Percentiles rank a stretch among this genome's conserved stretches.
phyloP scores from a whole-genome alignment of 228 moss, liverwort and hornwort genomes.

The Sphagnum magellanicum region DNA sequence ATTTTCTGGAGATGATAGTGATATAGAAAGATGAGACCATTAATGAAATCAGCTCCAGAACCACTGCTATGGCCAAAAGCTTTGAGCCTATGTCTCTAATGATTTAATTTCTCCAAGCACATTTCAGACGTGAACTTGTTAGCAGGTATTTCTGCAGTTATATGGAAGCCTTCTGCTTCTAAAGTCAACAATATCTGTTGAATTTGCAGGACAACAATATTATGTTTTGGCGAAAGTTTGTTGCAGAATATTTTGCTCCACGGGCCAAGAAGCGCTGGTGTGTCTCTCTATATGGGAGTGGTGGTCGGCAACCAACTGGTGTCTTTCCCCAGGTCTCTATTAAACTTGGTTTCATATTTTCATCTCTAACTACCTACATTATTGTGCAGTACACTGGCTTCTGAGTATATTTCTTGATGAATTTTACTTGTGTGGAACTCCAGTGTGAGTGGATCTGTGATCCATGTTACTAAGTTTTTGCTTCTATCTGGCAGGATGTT shows the following conservation, averaged over 20 bases:
- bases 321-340: slow-evolving; percentile 86
- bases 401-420: too few relatives aligned
- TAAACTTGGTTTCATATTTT: neutral
- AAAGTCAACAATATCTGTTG: neutral
- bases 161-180: too few relatives aligned
- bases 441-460: too few relatives aligned
- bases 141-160: too few relatives aligned
- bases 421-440: too few relatives aligned
- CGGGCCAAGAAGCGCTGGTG: slow-evolving; percentile 99
- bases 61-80: too few relatives aligned
- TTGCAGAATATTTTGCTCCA: slow-evolving; percentile 79
- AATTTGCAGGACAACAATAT: slow-evolving; percentile 88
- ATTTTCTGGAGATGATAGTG: neutral
- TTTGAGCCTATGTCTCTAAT: too few relatives aligned
- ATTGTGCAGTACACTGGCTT: too few relatives aligned
- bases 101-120: too few relatives aligned
- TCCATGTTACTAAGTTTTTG: neutral
- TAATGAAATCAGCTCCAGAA: too few relatives aligned
- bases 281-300: slow-evolving; percentile 88
- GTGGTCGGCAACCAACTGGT: slow-evolving; percentile 97
- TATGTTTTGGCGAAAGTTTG: slow-evolving; percentile 90
- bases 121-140: too few relatives aligned
- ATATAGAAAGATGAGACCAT: neutral
- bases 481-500: slow-evolving; percentile 58
- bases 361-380: neutral